Evolutionary conservation across 2,329 filamentous ascomycete species (phyloP).

Genomic region (Aspergillus carbonarius): DNA sequence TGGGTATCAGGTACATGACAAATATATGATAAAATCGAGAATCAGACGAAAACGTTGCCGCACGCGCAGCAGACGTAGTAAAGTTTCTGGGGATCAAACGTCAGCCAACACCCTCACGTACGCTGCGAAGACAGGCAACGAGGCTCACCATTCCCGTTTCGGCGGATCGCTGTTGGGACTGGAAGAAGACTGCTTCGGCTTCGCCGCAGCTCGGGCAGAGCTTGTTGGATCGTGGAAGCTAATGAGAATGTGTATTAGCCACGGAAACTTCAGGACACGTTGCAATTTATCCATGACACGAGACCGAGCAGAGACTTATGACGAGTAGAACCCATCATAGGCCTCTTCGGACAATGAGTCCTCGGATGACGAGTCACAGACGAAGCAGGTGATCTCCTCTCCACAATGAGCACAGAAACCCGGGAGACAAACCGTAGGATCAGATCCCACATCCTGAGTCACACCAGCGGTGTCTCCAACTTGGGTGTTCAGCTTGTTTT

Average conservation of each 20-base stretch:
- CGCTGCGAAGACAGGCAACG: conserved; percentile 8
- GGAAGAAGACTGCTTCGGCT: conserved; percentile 95
- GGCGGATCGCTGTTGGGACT: conserved; percentile 93
- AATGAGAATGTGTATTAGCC: conserved; percentile 37
- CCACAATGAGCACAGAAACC: conserved; percentile 60
- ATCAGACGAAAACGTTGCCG: conserved; percentile 71
- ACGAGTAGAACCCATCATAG: conserved; percentile 14
- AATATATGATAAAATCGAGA: conserved; percentile 16
- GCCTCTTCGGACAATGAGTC: conserved; percentile 17
- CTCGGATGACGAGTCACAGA: conserved; percentile 47
- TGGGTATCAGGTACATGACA: conserved; percentile 14
- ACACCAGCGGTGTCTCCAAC: conserved; percentile 95
- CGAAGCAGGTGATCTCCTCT: conserved; percentile 54
- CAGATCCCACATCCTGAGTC: conserved; percentile 92
- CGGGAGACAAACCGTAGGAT: conserved; percentile 89
- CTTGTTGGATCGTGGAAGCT: conserved; percentile 89
- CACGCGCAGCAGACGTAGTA: conserved; percentile 95
- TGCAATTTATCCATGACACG: conserved; percentile 11
- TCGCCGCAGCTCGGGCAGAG: conserved; percentile 81
- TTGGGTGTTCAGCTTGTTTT: conserved; percentile 87
- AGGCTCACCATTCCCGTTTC: conserved; percentile 93
- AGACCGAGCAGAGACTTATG: conserved; percentile 4
- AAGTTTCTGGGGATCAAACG: conserved; percentile 64
- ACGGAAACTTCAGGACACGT: conserved; percentile 21
- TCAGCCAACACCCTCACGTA: conserved; percentile 15